These are phyloP conservation scores for Melampsora americana DNA, from an alignment of 1,284 basidiomycete species.

Conservation along the genomic window DNA sequence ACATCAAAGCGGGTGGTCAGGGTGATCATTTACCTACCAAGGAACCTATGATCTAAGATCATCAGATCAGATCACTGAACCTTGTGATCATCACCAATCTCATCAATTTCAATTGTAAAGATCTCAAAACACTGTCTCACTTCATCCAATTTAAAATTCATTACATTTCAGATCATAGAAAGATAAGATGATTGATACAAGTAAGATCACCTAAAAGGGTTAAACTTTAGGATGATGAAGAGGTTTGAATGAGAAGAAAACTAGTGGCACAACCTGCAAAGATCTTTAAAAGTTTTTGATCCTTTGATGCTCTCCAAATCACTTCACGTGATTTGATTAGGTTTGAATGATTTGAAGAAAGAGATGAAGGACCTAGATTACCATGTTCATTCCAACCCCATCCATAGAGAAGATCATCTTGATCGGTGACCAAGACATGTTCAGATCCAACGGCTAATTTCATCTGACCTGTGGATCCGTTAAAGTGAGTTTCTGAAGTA, in stretches of 20 bases:
- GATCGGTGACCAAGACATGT: constrained; percentile 12
- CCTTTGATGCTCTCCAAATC: not conserved
- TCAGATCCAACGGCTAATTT: constrained; percentile 20
- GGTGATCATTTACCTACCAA: constrained; percentile 32
- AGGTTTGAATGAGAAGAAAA: constrained; percentile 8
- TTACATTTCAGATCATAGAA: no score
- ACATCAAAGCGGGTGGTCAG: constrained; percentile 27
- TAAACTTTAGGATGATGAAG: not conserved
- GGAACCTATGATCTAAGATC: constrained; percentile 16
- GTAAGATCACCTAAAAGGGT: no score
- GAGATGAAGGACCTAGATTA: constrained; percentile 13
- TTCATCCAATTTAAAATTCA: no score
- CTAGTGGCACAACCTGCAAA: constrained; percentile 37
- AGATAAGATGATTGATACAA: no score
- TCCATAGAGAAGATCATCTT: constrained; percentile 3
- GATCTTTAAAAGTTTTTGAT: not conserved
- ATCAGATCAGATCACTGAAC: no score
- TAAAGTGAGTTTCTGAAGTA: not conserved
- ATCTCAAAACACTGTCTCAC: no score
- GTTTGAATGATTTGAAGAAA: not conserved
- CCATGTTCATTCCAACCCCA: constrained; percentile 44
- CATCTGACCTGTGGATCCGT: not conserved
- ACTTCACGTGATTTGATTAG: not conserved
- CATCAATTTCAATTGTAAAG: no score
- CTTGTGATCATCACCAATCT: no score